Percentiles rank a stretch among this genome's conserved stretches.
Evolutionary conservation across 306 rosid species (phyloP).

Genomic region (Rubus parviflorus): DNA sequence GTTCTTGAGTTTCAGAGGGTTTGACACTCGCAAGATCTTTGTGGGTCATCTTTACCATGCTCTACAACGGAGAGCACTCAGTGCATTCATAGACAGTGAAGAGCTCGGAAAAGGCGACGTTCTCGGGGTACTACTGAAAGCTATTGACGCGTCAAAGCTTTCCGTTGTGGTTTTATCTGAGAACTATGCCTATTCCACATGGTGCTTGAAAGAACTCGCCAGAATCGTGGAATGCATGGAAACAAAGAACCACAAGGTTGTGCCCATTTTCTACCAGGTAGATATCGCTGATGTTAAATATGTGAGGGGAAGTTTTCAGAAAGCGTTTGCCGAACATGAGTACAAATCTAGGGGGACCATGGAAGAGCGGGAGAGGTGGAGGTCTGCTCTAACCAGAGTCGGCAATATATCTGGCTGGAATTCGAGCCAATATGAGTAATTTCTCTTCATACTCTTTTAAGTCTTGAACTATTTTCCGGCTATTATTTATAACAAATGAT

Average conservation of each 20-base stretch:
- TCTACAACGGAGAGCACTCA: not conserved
- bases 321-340: not conserved
- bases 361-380: not conserved
- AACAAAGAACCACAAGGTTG: not conserved
- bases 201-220: slow-evolving; percentile 19
- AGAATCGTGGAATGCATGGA: not conserved
- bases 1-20: slow-evolving; percentile 14
- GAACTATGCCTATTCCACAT: not conserved
- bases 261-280: slow-evolving; percentile 8
- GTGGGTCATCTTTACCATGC: not conserved
- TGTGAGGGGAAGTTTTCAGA: not conserved
- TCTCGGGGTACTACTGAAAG: not conserved
- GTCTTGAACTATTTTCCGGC: too few relatives aligned
- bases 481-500: too few relatives aligned
- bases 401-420: not conserved
- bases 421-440: not conserved
- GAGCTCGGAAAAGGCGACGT: not conserved
- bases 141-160: not conserved
- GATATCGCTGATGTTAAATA: not conserved
- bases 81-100: not conserved
- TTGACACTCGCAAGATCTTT: not conserved
- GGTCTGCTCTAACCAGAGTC: fast-evolving
- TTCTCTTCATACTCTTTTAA: too few relatives aligned
- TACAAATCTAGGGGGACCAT: too few relatives aligned
- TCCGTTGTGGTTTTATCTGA: not conserved